phyloP scores from a whole-genome alignment of 2,329 filamentous ascomycete species.

The Metarhizium humberi region DNA sequence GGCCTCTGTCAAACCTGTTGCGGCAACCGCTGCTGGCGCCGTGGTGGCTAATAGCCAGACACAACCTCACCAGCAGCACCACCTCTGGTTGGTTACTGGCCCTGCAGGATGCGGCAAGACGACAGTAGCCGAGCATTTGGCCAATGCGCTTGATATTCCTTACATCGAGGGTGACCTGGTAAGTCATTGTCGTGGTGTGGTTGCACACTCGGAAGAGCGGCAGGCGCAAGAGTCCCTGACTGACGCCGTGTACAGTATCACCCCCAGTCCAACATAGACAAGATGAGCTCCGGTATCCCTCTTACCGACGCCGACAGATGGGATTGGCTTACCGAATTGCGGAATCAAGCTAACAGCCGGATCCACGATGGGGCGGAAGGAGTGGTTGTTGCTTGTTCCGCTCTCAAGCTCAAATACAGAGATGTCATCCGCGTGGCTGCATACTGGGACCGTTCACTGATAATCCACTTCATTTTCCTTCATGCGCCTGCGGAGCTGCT shows the following conservation, averaged over 20 bases:
- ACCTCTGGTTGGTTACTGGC: conserved; percentile 75
- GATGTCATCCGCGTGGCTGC: conserved; percentile 79
- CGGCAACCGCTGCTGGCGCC: conserved; percentile 19
- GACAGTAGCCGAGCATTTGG: conserved; percentile 59
- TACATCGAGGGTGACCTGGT: conserved; percentile 76
- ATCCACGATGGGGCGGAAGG: conserved; percentile 51
- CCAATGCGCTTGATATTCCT: conserved; percentile 52
- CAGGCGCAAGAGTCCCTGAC: background rate
- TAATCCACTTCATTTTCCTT: conserved; percentile 89
- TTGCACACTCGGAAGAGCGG: background rate
- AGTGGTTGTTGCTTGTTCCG: conserved; percentile 94
- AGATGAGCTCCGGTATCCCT: conserved; percentile 78
- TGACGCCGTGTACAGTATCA: conserved; percentile 48
- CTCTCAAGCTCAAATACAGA: conserved; percentile 93
- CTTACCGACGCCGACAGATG: conserved; percentile 90
- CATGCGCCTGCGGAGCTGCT: conserved; percentile 68
- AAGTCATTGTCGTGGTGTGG: conserved; percentile 13
- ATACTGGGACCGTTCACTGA: conserved; percentile 63
- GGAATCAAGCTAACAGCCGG: conserved; percentile 53
- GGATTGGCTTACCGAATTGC: conserved; percentile 85
- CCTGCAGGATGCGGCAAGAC: conserved; percentile 75
- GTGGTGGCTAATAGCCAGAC: conserved; percentile 13
- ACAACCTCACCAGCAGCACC: conserved; percentile 38
- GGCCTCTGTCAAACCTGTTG: conserved; percentile 2
- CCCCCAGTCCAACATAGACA: conserved; percentile 70